phyloP scores from a whole-genome alignment of 1,139 yeast species.

The Wickerhamomyces sp. region DNA sequence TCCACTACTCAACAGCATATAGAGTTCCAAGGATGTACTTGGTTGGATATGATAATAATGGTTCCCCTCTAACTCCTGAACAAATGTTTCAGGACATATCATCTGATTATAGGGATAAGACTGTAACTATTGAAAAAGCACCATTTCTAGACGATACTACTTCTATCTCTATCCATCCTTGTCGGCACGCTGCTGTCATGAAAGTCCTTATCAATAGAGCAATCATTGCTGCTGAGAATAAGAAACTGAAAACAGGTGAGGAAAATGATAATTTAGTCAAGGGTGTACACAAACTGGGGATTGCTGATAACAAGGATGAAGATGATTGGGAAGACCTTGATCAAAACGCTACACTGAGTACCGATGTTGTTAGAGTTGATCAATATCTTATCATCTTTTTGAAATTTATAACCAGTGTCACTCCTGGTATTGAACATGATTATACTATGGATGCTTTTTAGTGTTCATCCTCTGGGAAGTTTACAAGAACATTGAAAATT shows the following conservation, averaged over 20 bases:
- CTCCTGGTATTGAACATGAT: conserved; percentile 96
- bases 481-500: too few species aligned
- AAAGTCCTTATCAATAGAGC: conserved; percentile 73
- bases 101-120: conserved; percentile 87
- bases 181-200: conserved; percentile 95
- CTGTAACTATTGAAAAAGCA: conserved; percentile 91
- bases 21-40: conserved; percentile 93
- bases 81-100: conserved; percentile 95
- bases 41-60: conserved; percentile 81
- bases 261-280: conserved; percentile 27
- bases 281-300: conserved; percentile 40
- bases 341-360: conserved; percentile 36
- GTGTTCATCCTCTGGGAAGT: too few species aligned
- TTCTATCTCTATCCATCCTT: conserved; percentile 91
- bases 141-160: conserved; percentile 80
- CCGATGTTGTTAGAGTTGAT: conserved; percentile 69
- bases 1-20: conserved; percentile 90
- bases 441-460: conserved; percentile 73
- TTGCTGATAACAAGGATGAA: conserved; percentile 32
- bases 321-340: conserved; percentile 41
- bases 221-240: conserved; percentile 41
- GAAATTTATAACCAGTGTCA: conserved; percentile 93
- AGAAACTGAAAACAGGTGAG: conserved; percentile 24
- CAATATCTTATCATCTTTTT: conserved; percentile 85
- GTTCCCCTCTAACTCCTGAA: conserved; percentile 79